phyloP scores from a whole-genome alignment of 257 asterid species.

The Nicotiana knightiana region DNA sequence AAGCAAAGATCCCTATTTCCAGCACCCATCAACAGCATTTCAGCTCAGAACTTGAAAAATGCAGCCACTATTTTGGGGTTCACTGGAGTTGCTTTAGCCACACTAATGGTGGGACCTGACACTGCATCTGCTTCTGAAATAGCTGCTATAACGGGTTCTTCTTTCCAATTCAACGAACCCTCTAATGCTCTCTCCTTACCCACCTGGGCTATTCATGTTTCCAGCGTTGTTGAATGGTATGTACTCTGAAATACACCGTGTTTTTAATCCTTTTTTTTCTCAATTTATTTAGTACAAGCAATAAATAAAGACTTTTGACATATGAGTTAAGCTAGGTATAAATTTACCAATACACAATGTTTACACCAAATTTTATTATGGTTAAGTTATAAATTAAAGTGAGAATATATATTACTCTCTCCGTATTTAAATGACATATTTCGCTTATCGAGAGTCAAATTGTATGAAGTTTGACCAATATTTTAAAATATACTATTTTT shows the following conservation, averaged over 20 bases:
- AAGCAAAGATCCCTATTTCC: not conserved
- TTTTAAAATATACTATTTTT: too few species aligned
- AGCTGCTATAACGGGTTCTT: slow-evolving; percentile 33
- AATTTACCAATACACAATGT: too few species aligned
- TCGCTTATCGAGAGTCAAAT: too few species aligned
- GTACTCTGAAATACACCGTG: not conserved
- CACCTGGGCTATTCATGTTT: slow-evolving; percentile 94
- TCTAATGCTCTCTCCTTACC: slow-evolving; percentile 95
- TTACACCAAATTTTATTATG: too few species aligned
- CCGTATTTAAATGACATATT: too few species aligned
- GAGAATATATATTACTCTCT: too few species aligned
- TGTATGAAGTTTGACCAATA: too few species aligned
- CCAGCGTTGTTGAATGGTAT: slow-evolving; percentile 96
- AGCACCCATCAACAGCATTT: not conserved
- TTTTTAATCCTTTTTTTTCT: not conserved
- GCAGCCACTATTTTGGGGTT: slow-evolving; percentile 40
- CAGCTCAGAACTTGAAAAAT: slow-evolving; percentile 20
- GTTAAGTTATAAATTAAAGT: too few species aligned
- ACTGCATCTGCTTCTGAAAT: slow-evolving; percentile 50
- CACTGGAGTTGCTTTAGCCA: slow-evolving; percentile 52
- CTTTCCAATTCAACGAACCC: slow-evolving; percentile 55
- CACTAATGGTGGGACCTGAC: slow-evolving; percentile 20
- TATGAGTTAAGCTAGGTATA: too few species aligned
- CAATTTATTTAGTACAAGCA: not conserved
- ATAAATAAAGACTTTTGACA: too few species aligned